Evolutionary conservation across 2,329 filamentous ascomycete species (phyloP).

Genomic region (Arthrinium phaeospermum): DNA sequence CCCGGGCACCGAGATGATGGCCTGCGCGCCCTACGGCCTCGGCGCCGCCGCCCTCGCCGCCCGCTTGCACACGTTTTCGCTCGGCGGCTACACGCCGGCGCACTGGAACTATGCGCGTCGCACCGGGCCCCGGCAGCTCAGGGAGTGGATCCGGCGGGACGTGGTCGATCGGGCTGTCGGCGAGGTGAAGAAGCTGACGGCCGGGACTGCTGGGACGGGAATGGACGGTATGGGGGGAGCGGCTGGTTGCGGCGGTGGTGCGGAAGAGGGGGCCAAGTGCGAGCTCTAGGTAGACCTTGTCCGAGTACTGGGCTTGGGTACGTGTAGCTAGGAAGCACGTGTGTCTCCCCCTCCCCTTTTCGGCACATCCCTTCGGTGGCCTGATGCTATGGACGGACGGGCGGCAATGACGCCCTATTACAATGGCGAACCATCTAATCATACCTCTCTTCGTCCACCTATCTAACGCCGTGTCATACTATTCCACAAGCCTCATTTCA

Average conservation of each 20-base stretch:
- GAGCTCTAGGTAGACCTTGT: background rate
- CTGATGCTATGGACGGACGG: background rate
- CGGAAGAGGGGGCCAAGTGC: background rate
- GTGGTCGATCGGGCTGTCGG: background rate
- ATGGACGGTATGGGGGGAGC: background rate
- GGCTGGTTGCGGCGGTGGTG: background rate
- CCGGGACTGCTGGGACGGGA: background rate
- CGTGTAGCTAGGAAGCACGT: too few species aligned
- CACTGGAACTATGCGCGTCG: slow-evolving; percentile 22
- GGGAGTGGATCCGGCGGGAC: background rate
- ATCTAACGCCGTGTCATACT: background rate
- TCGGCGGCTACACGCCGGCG: slow-evolving; percentile 18
- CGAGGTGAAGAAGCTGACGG: background rate
- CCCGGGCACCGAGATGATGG: slow-evolving; percentile 22
- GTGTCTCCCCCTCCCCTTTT: too few species aligned
- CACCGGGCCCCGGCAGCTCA: background rate
- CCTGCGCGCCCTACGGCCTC: slow-evolving; percentile 24
- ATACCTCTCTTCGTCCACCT: background rate
- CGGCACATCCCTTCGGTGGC: background rate
- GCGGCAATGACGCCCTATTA: background rate
- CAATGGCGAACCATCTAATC: background rate
- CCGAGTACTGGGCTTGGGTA: too few species aligned
- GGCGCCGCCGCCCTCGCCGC: slow-evolving; percentile 18
- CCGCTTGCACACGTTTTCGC: slow-evolving; percentile 19
- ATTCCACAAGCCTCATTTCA: background rate